Evolutionary conservation across 148 eudicot species (phyloP), one percentile per base, ranked within the genome.

Genomic region (Fagopyrum tataricum): DNA sequence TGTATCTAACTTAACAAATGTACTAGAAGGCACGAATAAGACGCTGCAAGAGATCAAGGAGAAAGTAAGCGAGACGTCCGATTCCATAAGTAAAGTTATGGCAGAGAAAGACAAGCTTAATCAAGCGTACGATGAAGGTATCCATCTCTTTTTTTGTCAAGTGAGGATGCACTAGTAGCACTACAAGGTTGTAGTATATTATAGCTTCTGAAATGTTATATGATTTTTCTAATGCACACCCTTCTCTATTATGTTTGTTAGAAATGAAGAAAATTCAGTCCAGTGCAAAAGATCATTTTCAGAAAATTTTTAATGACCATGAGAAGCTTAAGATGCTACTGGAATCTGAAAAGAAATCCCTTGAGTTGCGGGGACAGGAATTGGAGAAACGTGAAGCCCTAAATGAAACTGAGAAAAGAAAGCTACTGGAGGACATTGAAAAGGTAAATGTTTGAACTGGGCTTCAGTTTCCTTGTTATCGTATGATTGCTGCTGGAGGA

Each of bases 361-460:
- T 91, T 40, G 98, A 90, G 73, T 26, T 83, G 52, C 89, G 93
- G 26, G 91, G 88, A 69, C 81, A 86, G 70, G 93, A 90, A 74
- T 82, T 95, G 85, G 93, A 88, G 82, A 80, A 87, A 79, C 98
- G 98, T 64, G 97, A 95, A 80, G 87, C 87, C 15, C 86, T 72
- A 41, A 95, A 84, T 81, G 98, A 95, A 78, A 80, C 26, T 75
- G 97, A 95, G 78, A 89, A 93, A 70, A 88, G 81, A 73, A 91
- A 84, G 80, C 89, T 95, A 6, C 48, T 80, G 37, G 98, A 91
- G 79, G 98, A 95, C 72, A 83, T 89, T 67, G 93, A 90, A 81
- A 79, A 88, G 93, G 98, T 95, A 62, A 44, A 9, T 17, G 31
- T 17, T 23, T 24, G 8, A 64, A 37, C 18, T 12, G 37, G 44